phyloP scores from a whole-genome alignment of 768 basidiomycete species.

The Russula abietina region DNA sequence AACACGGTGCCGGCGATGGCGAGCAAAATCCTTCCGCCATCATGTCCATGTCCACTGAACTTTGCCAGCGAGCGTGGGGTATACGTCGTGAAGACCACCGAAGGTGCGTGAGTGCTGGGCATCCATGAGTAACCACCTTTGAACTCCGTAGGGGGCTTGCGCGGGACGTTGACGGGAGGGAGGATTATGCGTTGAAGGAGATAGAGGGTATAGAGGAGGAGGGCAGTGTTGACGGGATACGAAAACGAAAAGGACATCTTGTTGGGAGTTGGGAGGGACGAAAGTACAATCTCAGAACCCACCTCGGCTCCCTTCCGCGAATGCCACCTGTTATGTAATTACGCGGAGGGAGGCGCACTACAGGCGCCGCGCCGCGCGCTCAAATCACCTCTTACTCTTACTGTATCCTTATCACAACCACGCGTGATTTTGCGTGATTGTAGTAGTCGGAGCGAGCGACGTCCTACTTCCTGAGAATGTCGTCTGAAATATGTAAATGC shows the following conservation, averaged over 20 bases:
- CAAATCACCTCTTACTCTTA: no score
- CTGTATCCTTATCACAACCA: no score
- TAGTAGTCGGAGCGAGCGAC: no score
- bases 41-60: conserved; percentile 58
- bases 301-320: neutral
- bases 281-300: neutral
- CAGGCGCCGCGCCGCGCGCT: no score
- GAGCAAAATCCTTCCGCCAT: conserved; percentile 70
- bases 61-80: conserved; percentile 70
- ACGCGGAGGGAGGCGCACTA: no score
- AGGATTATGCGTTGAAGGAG: conserved; percentile 69
- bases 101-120: conserved; percentile 75
- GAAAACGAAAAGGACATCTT: conserved; percentile 42
- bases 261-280: neutral
- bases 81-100: conserved; percentile 71
- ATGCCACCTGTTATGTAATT: neutral
- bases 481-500: neutral
- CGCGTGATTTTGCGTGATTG: no score
- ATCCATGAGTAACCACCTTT: conserved; percentile 88
- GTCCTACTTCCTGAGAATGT: no score
- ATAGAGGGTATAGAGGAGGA: conserved; percentile 74
- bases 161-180: conserved; percentile 50
- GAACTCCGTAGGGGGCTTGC: conserved; percentile 59
- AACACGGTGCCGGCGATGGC: conserved; percentile 87
- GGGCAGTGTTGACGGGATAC: conserved; percentile 75